These are phyloP conservation scores for Paraconiothyrium sp. DNA, from an alignment of 2,329 filamentous ascomycete genomes.

Conservation along the genomic window DNA sequence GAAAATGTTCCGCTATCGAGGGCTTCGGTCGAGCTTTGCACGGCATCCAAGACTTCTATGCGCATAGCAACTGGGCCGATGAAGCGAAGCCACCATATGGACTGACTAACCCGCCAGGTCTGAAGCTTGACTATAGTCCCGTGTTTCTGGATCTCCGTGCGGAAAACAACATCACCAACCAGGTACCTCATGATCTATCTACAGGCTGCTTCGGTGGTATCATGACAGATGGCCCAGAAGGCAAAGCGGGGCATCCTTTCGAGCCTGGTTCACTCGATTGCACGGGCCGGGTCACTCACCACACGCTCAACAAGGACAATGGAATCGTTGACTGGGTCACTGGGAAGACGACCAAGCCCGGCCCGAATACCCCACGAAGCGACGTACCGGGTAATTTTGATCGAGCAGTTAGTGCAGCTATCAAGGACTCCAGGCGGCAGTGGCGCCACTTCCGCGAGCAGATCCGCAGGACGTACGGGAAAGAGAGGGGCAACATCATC, in stretches of 20 bases:
- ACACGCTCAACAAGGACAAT: constrained; percentile 39
- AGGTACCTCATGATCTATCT: constrained; percentile 32
- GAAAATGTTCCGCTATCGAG: constrained; percentile 32
- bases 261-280: constrained; percentile 38
- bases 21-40: constrained; percentile 32
- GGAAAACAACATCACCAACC: constrained; percentile 33
- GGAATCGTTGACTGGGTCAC: constrained; percentile 31
- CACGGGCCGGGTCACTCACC: constrained; percentile 35
- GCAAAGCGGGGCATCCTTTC: constrained; percentile 34
- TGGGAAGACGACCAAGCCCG: constrained; percentile 28
- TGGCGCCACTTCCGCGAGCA: constrained; percentile 37
- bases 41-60: constrained; percentile 33
- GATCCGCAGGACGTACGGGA: constrained; percentile 33
- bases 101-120: constrained; percentile 32
- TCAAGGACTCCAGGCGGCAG: constrained; percentile 30
- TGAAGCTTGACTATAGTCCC: constrained; percentile 25
- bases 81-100: constrained; percentile 28
- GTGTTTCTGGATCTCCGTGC: constrained; percentile 35
- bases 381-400: constrained; percentile 34
- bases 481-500: constrained; percentile 36
- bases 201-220: constrained; percentile 38
- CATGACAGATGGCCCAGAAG: constrained; percentile 33
- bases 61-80: constrained; percentile 34
- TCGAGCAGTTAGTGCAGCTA: constrained; percentile 31
- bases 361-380: constrained; percentile 34